A percentile compares a stretch with the other conserved stretches of the same genome.
These are phyloP conservation scores for Naganishia friedmannii DNA, from an alignment of 768 basidiomycete species.

Conservation along the genomic window DNA sequence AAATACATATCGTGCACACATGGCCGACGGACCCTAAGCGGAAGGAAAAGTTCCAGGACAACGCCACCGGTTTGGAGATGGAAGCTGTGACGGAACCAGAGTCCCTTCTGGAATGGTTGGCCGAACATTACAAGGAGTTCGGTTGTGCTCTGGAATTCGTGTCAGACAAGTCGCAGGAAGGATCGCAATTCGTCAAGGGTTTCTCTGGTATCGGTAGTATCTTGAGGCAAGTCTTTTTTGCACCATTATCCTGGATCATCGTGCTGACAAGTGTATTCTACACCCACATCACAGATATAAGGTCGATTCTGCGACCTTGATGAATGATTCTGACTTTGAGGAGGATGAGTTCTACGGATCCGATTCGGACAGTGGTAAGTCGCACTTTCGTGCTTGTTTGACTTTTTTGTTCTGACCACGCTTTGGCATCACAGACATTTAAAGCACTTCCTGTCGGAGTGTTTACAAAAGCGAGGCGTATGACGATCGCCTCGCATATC, in stretches of 20 bases:
- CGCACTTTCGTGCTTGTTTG: too few relatives aligned
- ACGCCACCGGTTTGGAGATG: slow-evolving; percentile 93
- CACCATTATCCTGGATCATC: not conserved
- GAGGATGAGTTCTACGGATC: slow-evolving; percentile 54
- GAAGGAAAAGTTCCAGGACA: slow-evolving; percentile 90
- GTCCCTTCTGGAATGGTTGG: slow-evolving; percentile 93
- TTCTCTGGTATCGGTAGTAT: slow-evolving; percentile 97
- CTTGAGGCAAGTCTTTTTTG: slow-evolving; percentile 50
- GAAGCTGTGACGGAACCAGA: slow-evolving; percentile 78
- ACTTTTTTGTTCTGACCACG: not conserved
- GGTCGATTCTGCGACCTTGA: slow-evolving; percentile 85
- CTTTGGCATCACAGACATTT: not conserved
- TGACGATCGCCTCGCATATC: not conserved
- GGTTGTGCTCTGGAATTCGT: slow-evolving; percentile 87
- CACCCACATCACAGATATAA: slow-evolving; percentile 66
- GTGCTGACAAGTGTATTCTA: not conserved
- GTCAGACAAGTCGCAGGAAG: slow-evolving; percentile 93
- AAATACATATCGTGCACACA: slow-evolving; percentile 76
- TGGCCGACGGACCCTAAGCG: slow-evolving; percentile 79
- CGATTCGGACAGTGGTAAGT: slow-evolving; percentile 51
- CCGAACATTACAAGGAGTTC: slow-evolving; percentile 97
- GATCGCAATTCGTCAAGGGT: slow-evolving; percentile 95
- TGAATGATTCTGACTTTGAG: slow-evolving; percentile 53
- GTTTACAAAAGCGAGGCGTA: not conserved
- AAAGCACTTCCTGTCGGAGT: not conserved